phyloP scores from a whole-genome alignment of 345 rosid genomes.

The Ailanthus altissimus region DNA sequence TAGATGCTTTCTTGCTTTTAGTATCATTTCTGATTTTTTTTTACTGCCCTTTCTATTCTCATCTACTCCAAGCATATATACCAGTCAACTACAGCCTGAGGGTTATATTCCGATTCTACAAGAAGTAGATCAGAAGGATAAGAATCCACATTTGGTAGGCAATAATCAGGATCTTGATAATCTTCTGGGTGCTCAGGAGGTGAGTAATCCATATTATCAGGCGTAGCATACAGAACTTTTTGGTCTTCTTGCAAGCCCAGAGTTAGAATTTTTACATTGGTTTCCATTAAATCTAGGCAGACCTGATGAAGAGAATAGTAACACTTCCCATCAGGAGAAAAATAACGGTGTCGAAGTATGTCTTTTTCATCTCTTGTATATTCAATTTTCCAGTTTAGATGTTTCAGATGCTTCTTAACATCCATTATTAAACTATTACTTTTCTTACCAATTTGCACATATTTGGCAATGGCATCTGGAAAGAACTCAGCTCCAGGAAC shows the following conservation, averaged over 20 bases:
- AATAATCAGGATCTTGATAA: conserved; percentile 5
- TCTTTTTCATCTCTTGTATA: conserved; percentile 22
- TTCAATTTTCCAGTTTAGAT: conserved; percentile 62
- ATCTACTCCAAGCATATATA: conserved; percentile 13
- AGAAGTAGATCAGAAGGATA: conserved; percentile 3
- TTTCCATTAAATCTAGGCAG: conserved; percentile 39
- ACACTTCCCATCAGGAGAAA: conserved; percentile 54
- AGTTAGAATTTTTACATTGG: background rate
- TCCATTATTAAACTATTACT: conserved; percentile 10
- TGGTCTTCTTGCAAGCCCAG: conserved; percentile 21
- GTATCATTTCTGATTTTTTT: conserved; percentile 18
- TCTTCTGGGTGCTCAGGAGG: conserved; percentile 13
- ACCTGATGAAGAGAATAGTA: conserved; percentile 57
- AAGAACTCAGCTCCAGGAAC: conserved; percentile 50
- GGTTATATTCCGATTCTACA: conserved; percentile 43
- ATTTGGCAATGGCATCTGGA: conserved; percentile 54
- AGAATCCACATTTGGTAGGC: conserved; percentile 20
- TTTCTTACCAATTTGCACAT: conserved; percentile 20
- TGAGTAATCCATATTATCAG: conserved; percentile 15
- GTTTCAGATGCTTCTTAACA: conserved; percentile 56
- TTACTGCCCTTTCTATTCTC: conserved; percentile 3
- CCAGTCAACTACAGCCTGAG: conserved; percentile 50
- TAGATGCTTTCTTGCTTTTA: conserved; percentile 52
- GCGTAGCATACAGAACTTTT: background rate
- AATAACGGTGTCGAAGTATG: conserved; percentile 44